phyloP scores from a whole-genome alignment of 805 yeast species.

The Pichia phayaonensis region DNA sequence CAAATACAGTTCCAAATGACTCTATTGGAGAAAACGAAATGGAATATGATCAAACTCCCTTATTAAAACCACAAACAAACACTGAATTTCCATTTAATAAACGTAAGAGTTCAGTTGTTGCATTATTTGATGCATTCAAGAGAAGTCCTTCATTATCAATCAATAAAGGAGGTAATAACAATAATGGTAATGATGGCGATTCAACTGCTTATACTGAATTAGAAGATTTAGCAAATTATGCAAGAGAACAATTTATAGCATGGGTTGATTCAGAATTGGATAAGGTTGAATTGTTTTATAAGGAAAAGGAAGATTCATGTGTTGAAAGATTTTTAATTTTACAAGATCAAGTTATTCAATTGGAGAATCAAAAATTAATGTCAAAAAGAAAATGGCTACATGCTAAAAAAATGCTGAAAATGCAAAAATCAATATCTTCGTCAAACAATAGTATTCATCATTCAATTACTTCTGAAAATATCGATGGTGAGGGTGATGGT shows the following conservation, averaged over 20 bases:
- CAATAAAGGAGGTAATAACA: not conserved
- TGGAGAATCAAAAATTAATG: constrained; percentile 43
- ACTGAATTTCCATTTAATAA: not conserved
- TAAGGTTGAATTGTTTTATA: constrained; percentile 57
- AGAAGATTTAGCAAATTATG: constrained; percentile 30
- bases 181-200: not conserved
- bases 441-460: not conserved
- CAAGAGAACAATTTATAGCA: constrained; percentile 40
- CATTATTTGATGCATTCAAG: constrained; percentile 6
- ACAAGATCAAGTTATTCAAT: constrained; percentile 61
- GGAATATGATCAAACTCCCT: constrained; percentile 4
- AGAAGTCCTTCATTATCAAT: constrained; percentile 6
- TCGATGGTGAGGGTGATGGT: constrained; percentile 8
- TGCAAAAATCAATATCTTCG: not conserved
- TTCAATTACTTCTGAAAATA: not conserved
- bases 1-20: not conserved
- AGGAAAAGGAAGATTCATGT: constrained; percentile 51
- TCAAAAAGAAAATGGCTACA: constrained; percentile 17
- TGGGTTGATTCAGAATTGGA: constrained; percentile 62
- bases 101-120: constrained; percentile 21
- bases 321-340: constrained; percentile 51
- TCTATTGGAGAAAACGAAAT: not conserved
- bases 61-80: not conserved
- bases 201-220: constrained; percentile 17
- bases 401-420: constrained; percentile 5